phyloP scores from a whole-genome alignment of 176 grass and related monocot species.

The Puccinellia tenuiflora region DNA sequence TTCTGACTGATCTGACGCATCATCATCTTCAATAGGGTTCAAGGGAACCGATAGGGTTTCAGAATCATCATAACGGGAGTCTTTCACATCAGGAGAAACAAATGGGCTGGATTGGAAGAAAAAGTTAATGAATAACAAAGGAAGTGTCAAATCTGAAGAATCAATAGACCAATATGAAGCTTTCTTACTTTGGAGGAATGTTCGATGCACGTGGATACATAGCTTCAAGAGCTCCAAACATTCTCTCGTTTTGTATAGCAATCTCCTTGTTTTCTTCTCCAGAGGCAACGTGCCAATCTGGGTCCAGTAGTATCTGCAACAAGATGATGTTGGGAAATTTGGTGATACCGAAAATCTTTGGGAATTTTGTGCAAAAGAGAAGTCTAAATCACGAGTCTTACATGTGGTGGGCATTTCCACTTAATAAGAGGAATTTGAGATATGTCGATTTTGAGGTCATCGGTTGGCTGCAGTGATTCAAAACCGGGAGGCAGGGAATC shows the following conservation, averaged over 20 bases:
- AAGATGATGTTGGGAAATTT: neutral
- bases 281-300: slow-evolving; percentile 64
- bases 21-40: slow-evolving; percentile 82
- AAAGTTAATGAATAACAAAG: neutral
- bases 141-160: slow-evolving; percentile 6
- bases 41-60: slow-evolving; percentile 61
- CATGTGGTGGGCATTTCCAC: slow-evolving; percentile 68
- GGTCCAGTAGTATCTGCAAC: slow-evolving; percentile 58
- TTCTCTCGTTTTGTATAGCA: slow-evolving; percentile 66
- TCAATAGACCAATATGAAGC: slow-evolving; percentile 14
- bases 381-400: slow-evolving; percentile 23
- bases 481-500: slow-evolving; percentile 94
- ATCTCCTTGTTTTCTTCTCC: slow-evolving; percentile 88
- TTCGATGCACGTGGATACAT: slow-evolving; percentile 85
- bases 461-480: slow-evolving; percentile 56
- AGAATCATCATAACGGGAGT: slow-evolving; percentile 55
- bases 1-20: slow-evolving; percentile 61
- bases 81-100: slow-evolving; percentile 54
- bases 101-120: slow-evolving; percentile 57
- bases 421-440: slow-evolving; percentile 61
- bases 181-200: slow-evolving; percentile 85
- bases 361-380: neutral
- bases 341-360: neutral
- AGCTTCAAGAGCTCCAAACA: slow-evolving; percentile 83
- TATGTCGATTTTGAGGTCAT: slow-evolving; percentile 53